Evolutionary conservation across 495 filamentous ascomycete species (phyloP), one percentile per base, ranked within the genome.

Genomic region (Aspergillus leporis): DNA sequence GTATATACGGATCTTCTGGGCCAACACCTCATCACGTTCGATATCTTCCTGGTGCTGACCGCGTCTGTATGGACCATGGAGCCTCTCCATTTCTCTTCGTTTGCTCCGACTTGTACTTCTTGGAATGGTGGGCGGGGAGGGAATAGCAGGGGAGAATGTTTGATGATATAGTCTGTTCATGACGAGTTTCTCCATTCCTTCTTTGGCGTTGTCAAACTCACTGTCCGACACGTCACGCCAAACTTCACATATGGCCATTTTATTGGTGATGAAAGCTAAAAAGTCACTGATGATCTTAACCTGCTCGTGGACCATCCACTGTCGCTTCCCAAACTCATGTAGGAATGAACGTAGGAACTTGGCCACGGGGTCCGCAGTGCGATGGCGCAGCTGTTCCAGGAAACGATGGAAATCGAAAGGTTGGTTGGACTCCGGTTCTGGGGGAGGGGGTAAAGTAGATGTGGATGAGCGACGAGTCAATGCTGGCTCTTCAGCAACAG

Each of bases 231-330:
- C 92, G 41, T 92, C 89, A 49, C 91, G 87, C 94, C 94, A 99
- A 7, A 99, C 90, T 57, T 99, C 94, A 66, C 94, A 99, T 62
- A 90, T 84, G n/a, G 87, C 91, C 94, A 99, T 99, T 74, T 97
- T 97, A 72, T 94, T 96, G 41, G 90, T 89, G 58, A 99, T 99
- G 63, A 99, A 99, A n/a, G 90, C 82, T 40, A 99, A 78, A 66
- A 99, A 99, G 68, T 99, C 94, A 55, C 90, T 86, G 59, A 99
- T 93, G 47, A 99, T 97, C 70, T 99, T 99, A 61, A 97, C 93
- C 71, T 99, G 94, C 73, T 99, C 94, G 67, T 98, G 94, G 8
- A 96, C 94, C 93, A 96, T 95, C 94, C 94, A 99, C 72, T 97
- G 95, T 64, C 91, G 90, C 75, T 99, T 99, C 12, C 88, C 91